Base-by-base conservation (phyloP, 2,329 filamentous ascomycete species). In the Alternaria metachromatica region DNA sequence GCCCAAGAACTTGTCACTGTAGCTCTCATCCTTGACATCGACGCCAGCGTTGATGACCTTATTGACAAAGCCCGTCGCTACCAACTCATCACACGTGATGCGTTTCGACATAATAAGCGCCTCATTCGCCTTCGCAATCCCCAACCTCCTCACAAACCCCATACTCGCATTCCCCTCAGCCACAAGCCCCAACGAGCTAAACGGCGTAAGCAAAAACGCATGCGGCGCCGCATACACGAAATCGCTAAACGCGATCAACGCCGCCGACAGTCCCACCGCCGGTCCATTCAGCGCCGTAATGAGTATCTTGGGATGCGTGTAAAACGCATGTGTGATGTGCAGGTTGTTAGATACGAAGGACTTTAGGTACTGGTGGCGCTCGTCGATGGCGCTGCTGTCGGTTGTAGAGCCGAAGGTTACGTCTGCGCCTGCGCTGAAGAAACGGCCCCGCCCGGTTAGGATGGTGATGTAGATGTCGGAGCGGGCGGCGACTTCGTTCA, bases 401-500 rank as follows among this genome's bases (percentile, higher is more conserved):
- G 79, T 76, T 18, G 83, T 80, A 12, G 78, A 73, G 64, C 84
- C 84, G 64, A 89, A 84, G 58, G 87, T 86, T 20, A 97, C 90
- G 77, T 97, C 92, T 67, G 93, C 93, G 74, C 93, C 94, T 92
- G 95, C 94, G 10, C 94, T 97, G 83, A 98, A 98, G 79, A 85
- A 90, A 4, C 87, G 85, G 12, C 95, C 95, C 63, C 88, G 94
- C 74, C 89, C 96, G 0, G 93, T 92, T 4, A 98, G 76, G 11
- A 98, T 85, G 4, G 95, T 98, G 72, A 97, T 89, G 76, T 87
- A 92, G 63, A 97, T 89, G 68, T 97, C 92, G 65, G 95, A 89
- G 67, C 89, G 89, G 9, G 84, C 85, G 15, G 93, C 94, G 53
- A 98, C 85, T 77, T 97, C 90, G 62, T 90, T 87, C 77, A 99